phyloP scores from a whole-genome alignment of 345 rosid genomes.

The Salix brachista region DNA sequence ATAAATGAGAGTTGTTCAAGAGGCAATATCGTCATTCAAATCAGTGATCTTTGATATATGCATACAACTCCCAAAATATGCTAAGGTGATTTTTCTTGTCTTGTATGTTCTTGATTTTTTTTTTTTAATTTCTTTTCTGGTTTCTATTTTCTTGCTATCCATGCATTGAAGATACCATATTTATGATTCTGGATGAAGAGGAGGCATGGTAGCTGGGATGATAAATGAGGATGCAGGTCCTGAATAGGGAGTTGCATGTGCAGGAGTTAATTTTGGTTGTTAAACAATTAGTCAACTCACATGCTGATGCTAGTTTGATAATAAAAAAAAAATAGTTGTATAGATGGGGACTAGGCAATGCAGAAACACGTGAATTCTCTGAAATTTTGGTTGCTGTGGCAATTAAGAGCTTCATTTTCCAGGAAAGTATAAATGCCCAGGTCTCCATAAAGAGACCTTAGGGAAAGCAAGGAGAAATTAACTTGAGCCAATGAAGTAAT shows the following conservation, averaged over 20 bases:
- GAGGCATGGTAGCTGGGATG: conserved; percentile 4
- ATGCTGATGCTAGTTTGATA: background rate
- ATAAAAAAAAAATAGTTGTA: background rate
- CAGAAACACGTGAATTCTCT: background rate
- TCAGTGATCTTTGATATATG: background rate
- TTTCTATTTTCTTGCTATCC: background rate
- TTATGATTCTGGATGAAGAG: background rate
- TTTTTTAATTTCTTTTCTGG: background rate
- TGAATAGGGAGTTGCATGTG: conserved; percentile 17
- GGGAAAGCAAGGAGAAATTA: too few species aligned
- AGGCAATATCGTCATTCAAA: conserved; percentile 15
- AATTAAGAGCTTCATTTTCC: background rate
- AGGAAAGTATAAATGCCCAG: too few species aligned
- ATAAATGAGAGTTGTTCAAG: conserved; percentile 38
- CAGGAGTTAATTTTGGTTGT: conserved; percentile 1
- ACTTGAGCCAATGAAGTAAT: too few species aligned
- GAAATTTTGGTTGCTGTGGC: background rate
- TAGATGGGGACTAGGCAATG: background rate
- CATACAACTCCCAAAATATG: background rate
- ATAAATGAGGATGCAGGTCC: conserved; percentile 2
- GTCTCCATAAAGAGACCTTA: too few species aligned
- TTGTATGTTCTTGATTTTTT: background rate
- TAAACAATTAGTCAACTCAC: background rate
- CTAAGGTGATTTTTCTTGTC: background rate
- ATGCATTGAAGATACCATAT: background rate